Evolutionary conservation across 441 rosid species (phyloP), one percentile per base, ranked within the genome.

Genomic region (Erodium chrysanthum): DNA sequence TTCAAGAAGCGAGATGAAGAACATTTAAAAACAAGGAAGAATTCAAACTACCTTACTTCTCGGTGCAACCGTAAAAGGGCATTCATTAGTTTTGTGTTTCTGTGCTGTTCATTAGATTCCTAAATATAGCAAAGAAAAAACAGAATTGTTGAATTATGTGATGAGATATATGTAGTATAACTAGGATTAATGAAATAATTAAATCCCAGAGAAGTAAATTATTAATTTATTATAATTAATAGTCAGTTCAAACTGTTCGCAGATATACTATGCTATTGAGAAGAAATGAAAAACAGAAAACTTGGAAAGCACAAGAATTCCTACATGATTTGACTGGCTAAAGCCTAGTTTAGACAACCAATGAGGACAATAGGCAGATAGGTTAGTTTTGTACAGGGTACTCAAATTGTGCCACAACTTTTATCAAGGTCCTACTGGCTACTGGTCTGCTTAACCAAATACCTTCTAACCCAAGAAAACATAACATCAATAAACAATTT

Each of bases 41-140:
- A 17, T 11, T 75, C n/a, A 40, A 62, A 65, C 70, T 83, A 94
- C 99, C 99, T 91, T 63, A 91, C 88, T 86, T 94, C 97, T 73
- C 91, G 86, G 73, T 91, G 97, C 78, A 94, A 78, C 70, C 96
- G 83, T 78, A 94, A 76, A 72, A 91, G 88, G n/a, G 91, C 91
- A 74, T 86, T 89, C 96, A 94, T 79, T 72, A 94, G 77, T 81
- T 86, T 91, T 67, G 96, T 94, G 74, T 89, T 89, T 74, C 89
- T 91, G 70, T 89, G 91, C 84, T 86, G 99, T 82, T 94, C 96
- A 74, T 87, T 83, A 46, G 91, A 74, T 83, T 87, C 91, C 99
- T 94, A 80, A 68, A 74, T 68, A 79, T 58, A 59, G 71, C 58
- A 61, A 75, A 5, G 65, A 66, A 65, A 71, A 23, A 56, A 15